phyloP scores from a whole-genome alignment of 306 rosid genomes.

The Cucumis sativus region DNA sequence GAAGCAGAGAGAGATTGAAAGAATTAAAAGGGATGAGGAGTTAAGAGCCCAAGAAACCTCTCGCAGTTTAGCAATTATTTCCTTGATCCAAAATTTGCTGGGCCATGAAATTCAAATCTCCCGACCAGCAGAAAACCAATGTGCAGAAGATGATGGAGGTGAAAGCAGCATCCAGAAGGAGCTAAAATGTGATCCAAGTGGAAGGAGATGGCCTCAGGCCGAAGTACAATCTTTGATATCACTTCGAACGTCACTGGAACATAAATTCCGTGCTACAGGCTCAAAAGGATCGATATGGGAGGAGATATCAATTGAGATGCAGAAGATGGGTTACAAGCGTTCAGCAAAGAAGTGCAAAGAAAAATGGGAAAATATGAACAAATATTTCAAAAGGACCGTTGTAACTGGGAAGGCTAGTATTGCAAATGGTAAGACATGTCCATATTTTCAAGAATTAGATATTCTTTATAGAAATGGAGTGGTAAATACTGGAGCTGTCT shows the following conservation, averaged over 20 bases:
- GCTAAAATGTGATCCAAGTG: constrained; percentile 16
- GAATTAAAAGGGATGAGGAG: constrained; percentile 46
- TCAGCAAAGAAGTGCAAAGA: constrained; percentile 67
- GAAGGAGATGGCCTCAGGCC: constrained; percentile 61
- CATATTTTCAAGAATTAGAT: constrained; percentile 54
- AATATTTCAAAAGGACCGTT: constrained; percentile 46
- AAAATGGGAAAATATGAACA: constrained; percentile 86
- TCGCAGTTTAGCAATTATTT: constrained; percentile 51
- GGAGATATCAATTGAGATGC: constrained; percentile 56
- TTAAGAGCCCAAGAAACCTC: constrained; percentile 53
- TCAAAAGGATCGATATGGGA: constrained; percentile 59
- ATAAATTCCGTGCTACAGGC: constrained; percentile 27
- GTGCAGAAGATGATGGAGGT: constrained; percentile 25
- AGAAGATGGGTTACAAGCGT: constrained; percentile 40
- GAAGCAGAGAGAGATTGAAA: constrained; percentile 58
- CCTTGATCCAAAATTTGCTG: constrained; percentile 40
- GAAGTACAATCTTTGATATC: constrained; percentile 66
- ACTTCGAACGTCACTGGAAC: constrained; percentile 38
- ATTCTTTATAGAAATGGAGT: constrained; percentile 37
- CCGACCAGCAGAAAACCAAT: constrained; percentile 19
- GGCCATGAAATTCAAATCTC: constrained; percentile 41
- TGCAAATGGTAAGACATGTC: constrained; percentile 39
- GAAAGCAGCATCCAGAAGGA: constrained; percentile 22
- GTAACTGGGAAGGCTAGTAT: constrained; percentile 42
- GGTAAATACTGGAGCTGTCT: constrained; percentile 24